A percentile compares a stretch with the other conserved stretches of the same genome.
Conservation (phyloP, 1,284 basidiomycete genomes). For the Boletellus deceptivus region DNA sequence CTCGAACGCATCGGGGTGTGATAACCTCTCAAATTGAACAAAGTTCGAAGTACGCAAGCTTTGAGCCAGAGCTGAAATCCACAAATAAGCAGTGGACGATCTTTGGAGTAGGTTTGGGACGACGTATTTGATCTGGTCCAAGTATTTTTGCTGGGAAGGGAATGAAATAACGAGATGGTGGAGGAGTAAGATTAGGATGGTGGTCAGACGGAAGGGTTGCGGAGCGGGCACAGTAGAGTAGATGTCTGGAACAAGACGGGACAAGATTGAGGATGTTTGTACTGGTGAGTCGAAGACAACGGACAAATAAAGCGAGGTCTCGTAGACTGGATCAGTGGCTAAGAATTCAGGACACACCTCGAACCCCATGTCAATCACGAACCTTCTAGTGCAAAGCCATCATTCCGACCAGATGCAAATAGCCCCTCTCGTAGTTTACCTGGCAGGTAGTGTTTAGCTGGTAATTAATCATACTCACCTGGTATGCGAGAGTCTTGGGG, state of each 20-base stretch:
- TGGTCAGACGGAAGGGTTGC: constrained; percentile 29
- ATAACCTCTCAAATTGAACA: constrained; percentile 45
- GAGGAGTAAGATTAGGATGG: constrained; percentile 48
- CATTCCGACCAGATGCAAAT: constrained; percentile 53
- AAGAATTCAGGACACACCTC: neutral
- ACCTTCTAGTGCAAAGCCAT: constrained; percentile 66
- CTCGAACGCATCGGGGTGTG: constrained; percentile 32
- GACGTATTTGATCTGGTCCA: constrained; percentile 44
- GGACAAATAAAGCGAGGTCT: constrained; percentile 66
- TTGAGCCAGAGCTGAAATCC: constrained; percentile 48
- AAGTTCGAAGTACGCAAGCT: constrained; percentile 53
- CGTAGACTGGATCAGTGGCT: constrained; percentile 49
- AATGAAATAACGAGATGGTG: constrained; percentile 54
- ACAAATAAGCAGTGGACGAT: constrained; percentile 37
- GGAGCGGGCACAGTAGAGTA: constrained; percentile 33
- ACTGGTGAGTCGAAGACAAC: constrained; percentile 54
- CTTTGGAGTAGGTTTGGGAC: constrained; percentile 39
- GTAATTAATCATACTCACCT: neutral
- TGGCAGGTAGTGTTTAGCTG: constrained; percentile 27
- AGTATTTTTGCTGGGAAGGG: constrained; percentile 58
- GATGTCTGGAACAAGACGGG: constrained; percentile 52
- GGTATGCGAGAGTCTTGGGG: neutral
- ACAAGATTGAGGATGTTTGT: constrained; percentile 56
- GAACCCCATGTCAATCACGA: constrained; percentile 10
- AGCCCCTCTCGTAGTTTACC: constrained; percentile 73